Base-by-base conservation (phyloP, 2,329 filamentous ascomycete species). In the Aureobasidium sp. region DNA sequence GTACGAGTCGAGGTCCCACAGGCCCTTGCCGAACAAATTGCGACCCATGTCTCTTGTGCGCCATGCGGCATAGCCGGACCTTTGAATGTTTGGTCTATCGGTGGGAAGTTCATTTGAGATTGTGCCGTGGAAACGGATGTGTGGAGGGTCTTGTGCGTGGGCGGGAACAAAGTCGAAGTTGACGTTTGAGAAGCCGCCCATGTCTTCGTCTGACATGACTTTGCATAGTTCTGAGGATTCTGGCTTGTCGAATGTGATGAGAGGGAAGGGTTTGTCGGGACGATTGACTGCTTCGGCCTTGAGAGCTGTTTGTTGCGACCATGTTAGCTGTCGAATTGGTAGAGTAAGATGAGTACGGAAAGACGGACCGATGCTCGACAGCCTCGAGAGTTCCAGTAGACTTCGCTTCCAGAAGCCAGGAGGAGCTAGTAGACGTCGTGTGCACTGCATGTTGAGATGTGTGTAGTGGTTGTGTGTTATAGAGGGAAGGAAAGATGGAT, bases 1-100 rank as follows among this genome's bases (percentile, higher is more conserved):
- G 76, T 96, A 97, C 3, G 89, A 86, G 69, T 96, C 92, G 58
- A 97, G 87, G 71, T 97, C 88, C 90, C 91, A 97, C 27, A 91
- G 77, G 37, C 89, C 80, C 61, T 86, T 87, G 44, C 94, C 94
- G 70, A 97, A 96, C n/a, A 96, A 74, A 25, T 90, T 95, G 9
- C 85, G 77, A 4, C 82, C 82, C 52, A 86, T 84, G 70, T 96
- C 91, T 53, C 84, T 80, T 25, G 95, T 97, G 62, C 93, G 83
- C 80, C 91, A 99, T 2, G 88, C 94, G 1, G 94, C 92, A 73
- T 93, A 99, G 47, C 94, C 94, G 63, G 86, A 88, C 48, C 90
- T 81, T 69, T 91, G 82, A 48, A 96, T 80, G 39, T 89, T 81
- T n/a, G 87, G 88, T 44, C 82, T 81, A 73, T 93, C 83, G 11